phyloP scores from a whole-genome alignment of 345 rosid species.

The Gossypium turneri region DNA sequence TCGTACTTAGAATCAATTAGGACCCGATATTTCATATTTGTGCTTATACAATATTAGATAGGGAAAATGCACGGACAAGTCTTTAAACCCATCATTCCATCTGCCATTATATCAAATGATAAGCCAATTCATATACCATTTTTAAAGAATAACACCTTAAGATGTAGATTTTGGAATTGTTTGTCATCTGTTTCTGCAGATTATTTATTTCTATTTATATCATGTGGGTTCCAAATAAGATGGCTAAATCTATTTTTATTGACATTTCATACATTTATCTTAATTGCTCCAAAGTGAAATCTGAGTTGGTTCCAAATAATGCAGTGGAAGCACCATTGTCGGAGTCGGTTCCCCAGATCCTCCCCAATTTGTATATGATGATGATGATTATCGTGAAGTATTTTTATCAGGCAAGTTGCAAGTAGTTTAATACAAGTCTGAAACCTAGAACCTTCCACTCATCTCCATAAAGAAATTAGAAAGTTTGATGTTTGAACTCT shows the following conservation, averaged over 20 bases:
- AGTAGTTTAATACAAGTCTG: background rate
- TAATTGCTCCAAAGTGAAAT: background rate
- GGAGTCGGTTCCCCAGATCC: slow-evolving; percentile 96
- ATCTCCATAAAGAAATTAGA: background rate
- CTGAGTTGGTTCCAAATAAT: background rate
- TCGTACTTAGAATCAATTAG: background rate
- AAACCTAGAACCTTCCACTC: background rate
- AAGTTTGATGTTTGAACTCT: background rate
- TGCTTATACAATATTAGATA: background rate
- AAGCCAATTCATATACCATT: background rate
- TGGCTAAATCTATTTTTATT: background rate
- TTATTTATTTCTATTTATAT: background rate
- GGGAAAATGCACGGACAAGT: background rate
- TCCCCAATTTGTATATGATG: slow-evolving; percentile 76
- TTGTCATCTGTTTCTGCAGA: background rate
- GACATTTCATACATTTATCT: background rate
- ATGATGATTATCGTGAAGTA: slow-evolving; percentile 70
- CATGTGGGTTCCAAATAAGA: background rate
- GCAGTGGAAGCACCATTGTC: slow-evolving; percentile 92
- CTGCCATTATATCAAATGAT: background rate
- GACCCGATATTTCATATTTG: no score
- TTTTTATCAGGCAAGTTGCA: slow-evolving; percentile 71
- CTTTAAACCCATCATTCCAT: background rate
- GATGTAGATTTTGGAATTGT: background rate
- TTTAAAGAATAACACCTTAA: background rate